Percentiles rank a stretch among this genome's conserved stretches.
phyloP scores from a whole-genome alignment of 108 stramenopile species.

The Poteriospumella lacustris region DNA sequence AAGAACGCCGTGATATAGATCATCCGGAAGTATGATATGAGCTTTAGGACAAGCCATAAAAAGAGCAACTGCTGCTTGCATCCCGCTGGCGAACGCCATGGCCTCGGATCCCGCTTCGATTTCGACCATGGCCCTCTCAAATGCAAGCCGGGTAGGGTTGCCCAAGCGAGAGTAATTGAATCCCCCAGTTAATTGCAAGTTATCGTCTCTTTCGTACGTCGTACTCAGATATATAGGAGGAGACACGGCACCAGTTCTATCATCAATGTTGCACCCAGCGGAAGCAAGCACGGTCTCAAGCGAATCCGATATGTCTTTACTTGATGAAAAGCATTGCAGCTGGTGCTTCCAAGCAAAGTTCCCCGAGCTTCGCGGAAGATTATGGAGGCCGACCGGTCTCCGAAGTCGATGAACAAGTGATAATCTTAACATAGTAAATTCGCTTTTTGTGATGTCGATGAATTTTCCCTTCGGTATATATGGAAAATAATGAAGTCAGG shows the following conservation, averaged over 20 bases:
- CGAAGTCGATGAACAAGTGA: too few species aligned
- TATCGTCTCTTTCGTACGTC: not conserved
- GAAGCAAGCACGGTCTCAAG: not conserved
- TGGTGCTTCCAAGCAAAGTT: too few species aligned
- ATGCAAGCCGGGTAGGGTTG: not conserved
- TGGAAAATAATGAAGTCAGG: too few species aligned
- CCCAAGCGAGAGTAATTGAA: not conserved
- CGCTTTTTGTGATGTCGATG: too few species aligned
- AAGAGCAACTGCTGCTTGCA: not conserved
- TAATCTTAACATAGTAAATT: too few species aligned
- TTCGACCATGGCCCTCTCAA: not conserved
- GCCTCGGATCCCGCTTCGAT: not conserved
- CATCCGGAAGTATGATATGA: conserved; percentile 1
- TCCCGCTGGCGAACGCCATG: not conserved
- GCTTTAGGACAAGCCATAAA: not conserved
- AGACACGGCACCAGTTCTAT: not conserved
- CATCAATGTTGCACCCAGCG: not conserved
- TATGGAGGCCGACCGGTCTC: too few species aligned
- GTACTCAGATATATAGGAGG: not conserved
- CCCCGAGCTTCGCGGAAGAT: too few species aligned
- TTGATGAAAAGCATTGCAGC: too few species aligned
- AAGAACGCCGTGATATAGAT: not conserved
- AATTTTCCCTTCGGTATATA: too few species aligned
- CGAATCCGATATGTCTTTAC: not conserved
- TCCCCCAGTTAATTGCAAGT: not conserved